Evolutionary conservation across 495 filamentous ascomycete species (phyloP), one percentile per base, ranked within the genome.

Genomic region (Bacidia rubella): DNA sequence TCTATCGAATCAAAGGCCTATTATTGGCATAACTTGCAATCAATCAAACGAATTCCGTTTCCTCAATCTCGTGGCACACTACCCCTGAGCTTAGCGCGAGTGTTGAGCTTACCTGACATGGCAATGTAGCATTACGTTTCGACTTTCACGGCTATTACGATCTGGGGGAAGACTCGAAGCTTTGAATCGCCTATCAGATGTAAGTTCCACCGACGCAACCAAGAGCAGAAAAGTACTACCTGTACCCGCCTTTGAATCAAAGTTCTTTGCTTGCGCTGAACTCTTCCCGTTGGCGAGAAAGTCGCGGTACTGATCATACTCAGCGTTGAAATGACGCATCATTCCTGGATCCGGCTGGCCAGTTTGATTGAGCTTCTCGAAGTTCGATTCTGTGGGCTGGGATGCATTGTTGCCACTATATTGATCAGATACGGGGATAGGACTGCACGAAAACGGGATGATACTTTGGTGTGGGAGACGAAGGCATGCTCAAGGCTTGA

Each of bases 251-350:
- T 15, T 35, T 35, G 29, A n/a, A n/a, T n/a, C n/a, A n/a, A n/a
- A n/a, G n/a, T n/a, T 35, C 29, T 5, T 15, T 7, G 29, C 29
- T 15, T 15, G 7, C 5, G 29, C 15, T 44, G 7, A 5, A 7
- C 20, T 17, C 7, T 44, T 9, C 5, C 47, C 47, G 12, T 5
- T 38, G 22, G 35, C 47, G 1, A 49, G 26, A 21, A 49, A 49
- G 11, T 38, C 20, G 27, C 47, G 47, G 47, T 49, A 49, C 9
- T 22, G 35, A 22, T 49, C 47, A 23, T 49, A 25, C 23, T 49
- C 47, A 2, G 11, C 17, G 22, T n/a, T 2, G 23, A 49, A 49
- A 12, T 38, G 2, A 11, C 26, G 47, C 25, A 49, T 49, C 7
- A 15, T 49, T 12, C 26, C 47, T 26, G 27, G 19, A 11, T 49